A percentile compares a stretch with the other conserved stretches of the same genome.
phyloP scores from a whole-genome alignment of 2,329 filamentous ascomycete genomes.

The Aaosphaeria arxii region DNA sequence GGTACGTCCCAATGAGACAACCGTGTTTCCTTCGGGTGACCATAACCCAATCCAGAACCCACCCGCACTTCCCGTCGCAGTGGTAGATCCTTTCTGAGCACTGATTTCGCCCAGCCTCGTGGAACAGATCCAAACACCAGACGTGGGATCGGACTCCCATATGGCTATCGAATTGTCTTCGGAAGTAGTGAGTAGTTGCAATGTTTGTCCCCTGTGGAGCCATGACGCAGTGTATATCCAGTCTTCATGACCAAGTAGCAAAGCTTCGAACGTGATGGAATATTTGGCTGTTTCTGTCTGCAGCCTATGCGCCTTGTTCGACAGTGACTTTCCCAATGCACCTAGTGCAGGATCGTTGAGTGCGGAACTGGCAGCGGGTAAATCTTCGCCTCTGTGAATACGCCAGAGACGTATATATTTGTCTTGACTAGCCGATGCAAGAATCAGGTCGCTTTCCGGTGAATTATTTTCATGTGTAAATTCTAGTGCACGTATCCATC shows the following conservation, averaged over 20 bases:
- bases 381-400: conserved; percentile 66
- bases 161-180: conserved; percentile 93
- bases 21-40: conserved; percentile 71
- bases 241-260: conserved; percentile 92
- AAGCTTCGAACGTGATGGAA: conserved; percentile 86
- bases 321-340: conserved; percentile 68
- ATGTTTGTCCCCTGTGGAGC: conserved; percentile 55
- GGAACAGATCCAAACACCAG: conserved; percentile 87
- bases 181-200: conserved; percentile 82
- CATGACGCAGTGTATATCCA: conserved; percentile 93
- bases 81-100: conserved; percentile 90
- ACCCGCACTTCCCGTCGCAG: conserved; percentile 90
- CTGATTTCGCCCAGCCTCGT: conserved; percentile 90
- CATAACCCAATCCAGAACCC: conserved; percentile 96
- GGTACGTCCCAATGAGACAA: conserved; percentile 82
- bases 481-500: conserved; percentile 85
- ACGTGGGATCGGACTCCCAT: conserved; percentile 80
- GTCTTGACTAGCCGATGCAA: conserved; percentile 94
- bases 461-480: conserved; percentile 64
- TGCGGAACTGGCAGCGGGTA: conserved; percentile 56
- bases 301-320: conserved; percentile 85
- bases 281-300: conserved; percentile 60
- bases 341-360: conserved; percentile 57
- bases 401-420: conserved; percentile 96
- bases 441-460: conserved; percentile 64